Conservation (phyloP, 495 filamentous ascomycete genomes). For the Penicillium psychrofluorescens region DNA sequence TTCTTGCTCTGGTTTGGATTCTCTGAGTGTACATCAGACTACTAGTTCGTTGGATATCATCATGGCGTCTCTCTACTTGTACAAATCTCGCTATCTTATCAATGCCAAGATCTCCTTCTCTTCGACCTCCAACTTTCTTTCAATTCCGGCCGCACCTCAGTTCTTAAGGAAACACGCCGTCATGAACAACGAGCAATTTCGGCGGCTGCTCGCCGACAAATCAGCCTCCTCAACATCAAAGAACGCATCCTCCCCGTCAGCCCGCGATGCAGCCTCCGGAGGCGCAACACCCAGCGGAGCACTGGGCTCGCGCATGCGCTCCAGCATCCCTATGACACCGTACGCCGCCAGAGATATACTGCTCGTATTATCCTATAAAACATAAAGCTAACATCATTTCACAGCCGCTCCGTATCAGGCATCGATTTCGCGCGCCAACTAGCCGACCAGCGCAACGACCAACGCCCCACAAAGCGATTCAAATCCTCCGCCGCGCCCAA, state of each 20-base stretch:
- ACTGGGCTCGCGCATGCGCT: conserved; percentile 54
- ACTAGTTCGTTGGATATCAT: too few relatives aligned
- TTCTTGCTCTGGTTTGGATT: too few relatives aligned
- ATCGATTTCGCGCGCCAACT: conserved; percentile 81
- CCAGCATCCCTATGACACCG: conserved; percentile 85
- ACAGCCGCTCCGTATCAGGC: conserved; percentile 60
- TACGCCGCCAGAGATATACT: conserved; percentile 24
- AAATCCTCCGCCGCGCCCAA: conserved; percentile 73
- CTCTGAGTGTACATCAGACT: too few relatives aligned
- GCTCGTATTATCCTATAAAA: neutral
- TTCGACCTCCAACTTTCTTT: neutral
- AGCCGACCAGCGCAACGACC: conserved; percentile 60
- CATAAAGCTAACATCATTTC: conserved; percentile 10
- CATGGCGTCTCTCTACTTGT: too few relatives aligned
- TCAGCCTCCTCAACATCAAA: conserved; percentile 14
- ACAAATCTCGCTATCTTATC: neutral
- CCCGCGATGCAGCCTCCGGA: conserved; percentile 11
- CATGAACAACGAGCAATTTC: conserved; percentile 98
- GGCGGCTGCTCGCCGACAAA: conserved; percentile 65
- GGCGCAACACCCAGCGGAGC: conserved; percentile 19
- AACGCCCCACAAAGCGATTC: conserved; percentile 57
- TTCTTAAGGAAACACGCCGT: neutral
- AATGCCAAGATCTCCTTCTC: conserved; percentile 3
- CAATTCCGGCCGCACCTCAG: neutral
- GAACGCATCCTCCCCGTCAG: conserved; percentile 4